A percentile compares a stretch with the other conserved stretches of the same genome.
These are phyloP conservation scores for Vaccinium corymbosum DNA, from an alignment of 148 eudicot species.

Conservation along the genomic window DNA sequence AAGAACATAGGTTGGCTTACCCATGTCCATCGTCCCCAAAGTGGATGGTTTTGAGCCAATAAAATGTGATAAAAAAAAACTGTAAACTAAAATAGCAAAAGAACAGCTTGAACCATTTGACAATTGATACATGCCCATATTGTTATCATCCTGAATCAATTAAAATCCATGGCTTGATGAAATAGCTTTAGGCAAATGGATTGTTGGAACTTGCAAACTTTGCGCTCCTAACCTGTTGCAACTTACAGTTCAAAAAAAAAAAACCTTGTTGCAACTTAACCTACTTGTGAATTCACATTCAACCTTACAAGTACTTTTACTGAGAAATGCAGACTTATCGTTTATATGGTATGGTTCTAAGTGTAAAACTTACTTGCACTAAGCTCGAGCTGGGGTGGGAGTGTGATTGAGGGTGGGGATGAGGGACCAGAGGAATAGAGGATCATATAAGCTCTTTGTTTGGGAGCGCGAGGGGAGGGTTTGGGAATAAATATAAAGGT, in stretches of 20 bases:
- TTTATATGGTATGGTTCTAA: background rate
- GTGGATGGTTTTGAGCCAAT: background rate
- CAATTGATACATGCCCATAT: background rate
- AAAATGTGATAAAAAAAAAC: background rate
- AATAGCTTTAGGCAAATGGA: background rate
- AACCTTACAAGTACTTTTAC: background rate
- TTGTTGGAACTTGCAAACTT: background rate
- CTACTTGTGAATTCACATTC: background rate
- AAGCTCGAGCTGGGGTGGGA: too few species aligned
- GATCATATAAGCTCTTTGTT: too few species aligned
- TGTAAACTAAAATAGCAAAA: background rate
- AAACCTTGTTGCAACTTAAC: background rate
- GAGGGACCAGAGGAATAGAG: too few species aligned
- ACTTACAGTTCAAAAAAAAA: background rate
- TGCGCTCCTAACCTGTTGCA: background rate
- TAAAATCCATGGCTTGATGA: background rate
- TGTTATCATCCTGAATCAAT: background rate
- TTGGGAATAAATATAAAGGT: too few species aligned
- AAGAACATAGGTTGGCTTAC: background rate
- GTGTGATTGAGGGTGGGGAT: too few species aligned
- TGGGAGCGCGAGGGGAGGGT: too few species aligned
- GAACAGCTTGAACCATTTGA: background rate
- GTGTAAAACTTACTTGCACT: background rate
- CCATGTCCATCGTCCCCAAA: background rate
- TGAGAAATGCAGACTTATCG: background rate